Conservation (phyloP, 1,284 basidiomycete species). For the Takashimella koratensis region DNA sequence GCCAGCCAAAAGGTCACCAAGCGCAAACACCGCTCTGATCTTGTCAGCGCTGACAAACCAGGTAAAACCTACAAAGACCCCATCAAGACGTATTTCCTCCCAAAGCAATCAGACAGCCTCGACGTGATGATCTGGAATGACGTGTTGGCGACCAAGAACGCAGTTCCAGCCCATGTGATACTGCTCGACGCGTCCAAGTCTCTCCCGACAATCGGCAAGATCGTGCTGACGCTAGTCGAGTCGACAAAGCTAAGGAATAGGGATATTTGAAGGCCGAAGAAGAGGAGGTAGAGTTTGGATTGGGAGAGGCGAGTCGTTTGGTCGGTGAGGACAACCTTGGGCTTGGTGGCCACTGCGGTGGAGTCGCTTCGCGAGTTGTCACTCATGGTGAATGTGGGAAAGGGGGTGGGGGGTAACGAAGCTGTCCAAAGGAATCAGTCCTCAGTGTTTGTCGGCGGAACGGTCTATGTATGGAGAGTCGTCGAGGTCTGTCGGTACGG, state of each 20-base stretch:
- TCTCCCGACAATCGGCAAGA: constrained; percentile 23
- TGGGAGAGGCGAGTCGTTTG: constrained; percentile 13
- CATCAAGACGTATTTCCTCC: constrained; percentile 25
- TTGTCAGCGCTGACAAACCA: background rate
- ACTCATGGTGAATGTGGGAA: too few relatives aligned
- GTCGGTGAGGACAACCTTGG: constrained; percentile 10
- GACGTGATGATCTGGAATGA: constrained; percentile 31
- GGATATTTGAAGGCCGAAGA: background rate
- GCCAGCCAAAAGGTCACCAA: constrained; percentile 32
- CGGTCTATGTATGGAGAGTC: too few relatives aligned
- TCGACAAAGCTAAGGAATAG: background rate
- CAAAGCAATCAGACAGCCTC: constrained; percentile 32
- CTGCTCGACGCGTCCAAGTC: constrained; percentile 25
- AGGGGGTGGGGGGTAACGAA: too few relatives aligned
- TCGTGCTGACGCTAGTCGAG: constrained; percentile 30
- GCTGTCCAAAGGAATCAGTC: too few relatives aligned
- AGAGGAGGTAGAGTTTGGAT: constrained; percentile 10
- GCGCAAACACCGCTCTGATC: constrained; percentile 18
- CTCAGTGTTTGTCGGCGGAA: too few relatives aligned
- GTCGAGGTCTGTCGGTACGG: too few relatives aligned
- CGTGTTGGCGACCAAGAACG: constrained; percentile 34
- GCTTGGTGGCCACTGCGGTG: too few relatives aligned
- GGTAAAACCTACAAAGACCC: constrained; percentile 12
- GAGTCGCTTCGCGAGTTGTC: too few relatives aligned
- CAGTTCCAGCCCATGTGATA: constrained; percentile 37